phyloP scores from a whole-genome alignment of 1,139 yeast species.

The Saccharomyces hybrid region DNA sequence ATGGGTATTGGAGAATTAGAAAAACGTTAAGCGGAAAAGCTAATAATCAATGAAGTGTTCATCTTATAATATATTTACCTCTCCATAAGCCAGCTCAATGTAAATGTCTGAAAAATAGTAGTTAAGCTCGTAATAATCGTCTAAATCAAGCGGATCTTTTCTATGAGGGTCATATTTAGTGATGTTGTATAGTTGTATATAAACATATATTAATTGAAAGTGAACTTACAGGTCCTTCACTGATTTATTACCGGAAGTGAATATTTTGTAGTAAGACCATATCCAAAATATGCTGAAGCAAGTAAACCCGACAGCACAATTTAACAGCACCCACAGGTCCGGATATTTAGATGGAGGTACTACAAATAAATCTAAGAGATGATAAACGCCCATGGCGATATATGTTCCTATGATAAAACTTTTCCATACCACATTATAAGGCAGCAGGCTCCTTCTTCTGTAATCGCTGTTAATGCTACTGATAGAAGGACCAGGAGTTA shows the following conservation, averaged over 20 bases:
- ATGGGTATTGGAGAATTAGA: neutral
- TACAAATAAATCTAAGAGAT: constrained; percentile 45
- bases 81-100: too few relatives aligned
- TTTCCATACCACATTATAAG: constrained; percentile 48
- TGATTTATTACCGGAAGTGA: constrained; percentile 28
- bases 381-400: constrained; percentile 44
- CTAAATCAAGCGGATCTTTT: too few relatives aligned
- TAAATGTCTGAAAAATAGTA: too few relatives aligned
- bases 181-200: neutral
- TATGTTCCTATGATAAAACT: constrained; percentile 54
- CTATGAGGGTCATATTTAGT: too few relatives aligned
- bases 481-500: constrained; percentile 40
- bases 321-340: constrained; percentile 78
- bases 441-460: constrained; percentile 43
- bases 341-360: constrained; percentile 60
- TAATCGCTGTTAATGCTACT: constrained; percentile 28
- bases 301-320: constrained; percentile 64
- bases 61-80: neutral
- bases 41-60: neutral
- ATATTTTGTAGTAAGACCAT: constrained; percentile 58
- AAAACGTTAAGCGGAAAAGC: neutral
- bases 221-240: constrained; percentile 18
- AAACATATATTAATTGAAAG: neutral
- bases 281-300: constrained; percentile 73
- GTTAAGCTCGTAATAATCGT: too few relatives aligned